A percentile compares a stretch with the other conserved stretches of the same genome.
Conservation (phyloP, 1,284 basidiomycete genomes). For the Pseudozyma thailandica region DNA sequence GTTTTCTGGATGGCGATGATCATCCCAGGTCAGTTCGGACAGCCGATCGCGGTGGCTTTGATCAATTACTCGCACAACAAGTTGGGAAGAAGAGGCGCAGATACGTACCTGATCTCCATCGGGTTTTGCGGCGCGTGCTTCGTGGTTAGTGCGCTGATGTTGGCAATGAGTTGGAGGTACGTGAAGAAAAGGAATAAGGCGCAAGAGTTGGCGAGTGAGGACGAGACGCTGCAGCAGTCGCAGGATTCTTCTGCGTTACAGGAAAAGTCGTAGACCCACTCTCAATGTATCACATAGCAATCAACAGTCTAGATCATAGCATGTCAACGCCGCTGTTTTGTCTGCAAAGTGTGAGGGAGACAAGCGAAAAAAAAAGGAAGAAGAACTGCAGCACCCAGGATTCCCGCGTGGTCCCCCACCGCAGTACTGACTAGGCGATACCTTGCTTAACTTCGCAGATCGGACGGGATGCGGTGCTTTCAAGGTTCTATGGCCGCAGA, state of each 20-base stretch:
- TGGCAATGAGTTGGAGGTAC: conserved; percentile 68
- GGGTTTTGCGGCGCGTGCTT: conserved; percentile 68
- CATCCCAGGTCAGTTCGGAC: conserved; percentile 66
- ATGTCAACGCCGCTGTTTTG: too few species aligned
- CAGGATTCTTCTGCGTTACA: background rate
- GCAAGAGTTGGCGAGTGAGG: conserved; percentile 12
- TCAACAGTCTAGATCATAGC: too few species aligned
- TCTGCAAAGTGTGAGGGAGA: background rate
- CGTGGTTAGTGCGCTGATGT: conserved; percentile 54
- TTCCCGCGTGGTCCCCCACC: conserved; percentile 85
- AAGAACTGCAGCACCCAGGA: conserved; percentile 81
- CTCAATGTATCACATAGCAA: too few species aligned
- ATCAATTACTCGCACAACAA: conserved; percentile 65
- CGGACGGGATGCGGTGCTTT: conserved; percentile 83
- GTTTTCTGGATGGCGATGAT: conserved; percentile 69
- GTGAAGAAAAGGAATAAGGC: conserved; percentile 14
- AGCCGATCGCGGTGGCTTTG: conserved; percentile 69
- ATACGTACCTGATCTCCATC: conserved; percentile 68
- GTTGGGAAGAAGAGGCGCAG: conserved; percentile 61
- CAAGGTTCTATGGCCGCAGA: conserved; percentile 81
- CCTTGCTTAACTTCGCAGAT: conserved; percentile 83
- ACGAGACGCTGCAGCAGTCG: conserved; percentile 1
- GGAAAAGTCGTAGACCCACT: too few species aligned
- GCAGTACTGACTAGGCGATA: conserved; percentile 84
- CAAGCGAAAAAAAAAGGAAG: conserved; percentile 4